phyloP scores from a whole-genome alignment of 192 early-diverging fungal genomes.

The Umbelopsis vinacea region DNA sequence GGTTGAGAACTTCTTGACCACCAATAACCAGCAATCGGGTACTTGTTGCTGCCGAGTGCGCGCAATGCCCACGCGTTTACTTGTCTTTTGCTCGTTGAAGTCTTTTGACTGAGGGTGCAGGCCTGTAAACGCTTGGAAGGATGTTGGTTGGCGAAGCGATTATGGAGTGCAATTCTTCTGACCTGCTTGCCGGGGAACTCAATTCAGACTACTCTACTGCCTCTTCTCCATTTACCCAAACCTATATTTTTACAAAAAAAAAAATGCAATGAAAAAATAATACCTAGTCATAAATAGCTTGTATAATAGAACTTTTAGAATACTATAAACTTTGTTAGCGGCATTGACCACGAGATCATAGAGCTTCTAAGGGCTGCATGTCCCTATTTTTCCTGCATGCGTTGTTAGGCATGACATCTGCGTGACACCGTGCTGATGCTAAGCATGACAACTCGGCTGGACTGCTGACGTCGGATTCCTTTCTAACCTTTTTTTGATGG shows the following conservation, averaged over 20 bases:
- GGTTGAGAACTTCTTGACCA: constrained; percentile 24
- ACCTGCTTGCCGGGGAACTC: constrained; percentile 34
- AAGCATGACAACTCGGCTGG: too few species aligned
- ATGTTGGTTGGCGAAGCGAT: constrained; percentile 34
- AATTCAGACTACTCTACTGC: constrained; percentile 43
- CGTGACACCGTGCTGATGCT: too few species aligned
- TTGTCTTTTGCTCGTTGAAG: constrained; percentile 27
- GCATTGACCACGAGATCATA: too few species aligned
- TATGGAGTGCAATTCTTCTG: constrained; percentile 42
- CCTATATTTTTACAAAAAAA: neutral
- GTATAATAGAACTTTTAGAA: too few species aligned
- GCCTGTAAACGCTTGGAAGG: constrained; percentile 25
- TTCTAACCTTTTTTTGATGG: neutral
- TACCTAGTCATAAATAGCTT: neutral
- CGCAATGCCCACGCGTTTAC: constrained; percentile 19
- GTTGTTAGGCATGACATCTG: too few species aligned
- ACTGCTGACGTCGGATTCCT: constrained; percentile 14
- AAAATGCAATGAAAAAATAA: constrained; percentile 6
- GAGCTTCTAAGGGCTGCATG: neutral
- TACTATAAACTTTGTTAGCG: too few species aligned
- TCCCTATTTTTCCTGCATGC: neutral
- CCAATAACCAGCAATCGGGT: constrained; percentile 30
- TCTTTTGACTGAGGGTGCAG: constrained; percentile 17
- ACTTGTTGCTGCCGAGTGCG: constrained; percentile 27
- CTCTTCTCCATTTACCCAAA: constrained; percentile 14